Base-by-base conservation (phyloP, 495 filamentous ascomycete species). In the Lasiosphaeris hirsuta region DNA sequence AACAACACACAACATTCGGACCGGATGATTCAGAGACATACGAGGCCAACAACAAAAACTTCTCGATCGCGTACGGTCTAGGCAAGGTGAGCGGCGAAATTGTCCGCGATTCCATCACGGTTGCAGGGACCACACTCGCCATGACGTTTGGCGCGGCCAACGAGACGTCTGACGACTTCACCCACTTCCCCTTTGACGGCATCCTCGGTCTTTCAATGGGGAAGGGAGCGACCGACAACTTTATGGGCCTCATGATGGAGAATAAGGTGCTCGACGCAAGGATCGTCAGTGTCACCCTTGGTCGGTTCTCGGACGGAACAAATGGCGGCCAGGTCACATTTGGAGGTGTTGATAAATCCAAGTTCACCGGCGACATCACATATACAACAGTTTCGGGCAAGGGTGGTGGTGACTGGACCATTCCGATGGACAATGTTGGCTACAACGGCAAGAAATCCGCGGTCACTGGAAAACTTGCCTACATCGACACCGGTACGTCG, bases 401-500 rank as follows among this genome's bases (percentile, higher is more conserved):
- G 58, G 72, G 54, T 43, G 65, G 54, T 2, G 72, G 75, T 40
- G 72, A 76, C 35, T 95, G 90, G 91, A 78, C 83, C 38, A 86
- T 96, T 54, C 71, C 82, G 0, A 56, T 92, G 30, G 86, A 84
- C 41, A 84, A 85, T 57, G 78, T 79, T 40, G 75, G 77, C 10
- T 79, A 86, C 43, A 78, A 84, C 60, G 87, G 78, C 48, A 72
- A 81, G 40, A 59, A 70, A 1, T 75, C 79, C 33, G 69, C 71
- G 9, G 69, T 90, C 43, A 71, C 61, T 7, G 73, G 74, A 11
- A 78, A 76, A 40, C 71, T 80, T 9, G 86, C 86, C 11, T 86
- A 88, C 63, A 84, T 96, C 61, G 90, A 96, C 72, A 88, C 90
- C 0, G 90, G 90, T 46, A 92, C 90, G 0, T 88, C 87, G 0